Evolutionary conservation across 1,284 basidiomycete genomes (phyloP).

Genomic region (Serendipita sp.): DNA sequence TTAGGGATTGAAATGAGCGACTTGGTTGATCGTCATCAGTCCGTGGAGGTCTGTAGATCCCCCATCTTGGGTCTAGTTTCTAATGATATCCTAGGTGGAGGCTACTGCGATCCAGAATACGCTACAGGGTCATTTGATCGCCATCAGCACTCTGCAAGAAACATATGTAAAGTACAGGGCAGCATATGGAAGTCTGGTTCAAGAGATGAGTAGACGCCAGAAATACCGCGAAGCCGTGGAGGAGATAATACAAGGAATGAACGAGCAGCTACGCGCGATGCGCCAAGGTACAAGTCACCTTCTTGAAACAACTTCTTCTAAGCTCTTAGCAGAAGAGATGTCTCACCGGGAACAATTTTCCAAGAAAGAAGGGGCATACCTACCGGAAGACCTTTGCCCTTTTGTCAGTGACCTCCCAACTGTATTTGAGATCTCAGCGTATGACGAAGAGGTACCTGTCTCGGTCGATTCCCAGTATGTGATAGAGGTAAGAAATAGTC

Average conservation of each 20-base stretch:
- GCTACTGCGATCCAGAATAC: constrained; percentile 27
- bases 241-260: constrained; percentile 50
- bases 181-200: constrained; percentile 53
- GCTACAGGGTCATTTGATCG: constrained; percentile 43
- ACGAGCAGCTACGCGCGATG: constrained; percentile 43
- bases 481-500: not conserved
- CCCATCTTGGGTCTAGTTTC: constrained; percentile 22
- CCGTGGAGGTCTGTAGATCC: constrained; percentile 36
- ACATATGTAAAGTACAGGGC: constrained; percentile 50
- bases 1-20: constrained; percentile 62
- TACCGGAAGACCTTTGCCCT: constrained; percentile 63
- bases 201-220: constrained; percentile 55
- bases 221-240: constrained; percentile 50
- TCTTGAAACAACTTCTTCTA: not conserved
- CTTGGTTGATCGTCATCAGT: constrained; percentile 53
- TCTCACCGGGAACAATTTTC: constrained; percentile 52
- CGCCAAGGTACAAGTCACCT: constrained; percentile 36
- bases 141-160: constrained; percentile 46
- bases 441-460: not conserved
- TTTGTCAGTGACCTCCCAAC: constrained; percentile 59
- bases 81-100: constrained; percentile 30
- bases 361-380: constrained; percentile 47
- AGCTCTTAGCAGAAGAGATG: constrained; percentile 41
- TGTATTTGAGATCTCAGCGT: constrained; percentile 39
- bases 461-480: not conserved